Evolutionary conservation across 2,329 filamentous ascomycete genomes (phyloP).

Genomic region (Phyllosticta citrichinensis): DNA sequence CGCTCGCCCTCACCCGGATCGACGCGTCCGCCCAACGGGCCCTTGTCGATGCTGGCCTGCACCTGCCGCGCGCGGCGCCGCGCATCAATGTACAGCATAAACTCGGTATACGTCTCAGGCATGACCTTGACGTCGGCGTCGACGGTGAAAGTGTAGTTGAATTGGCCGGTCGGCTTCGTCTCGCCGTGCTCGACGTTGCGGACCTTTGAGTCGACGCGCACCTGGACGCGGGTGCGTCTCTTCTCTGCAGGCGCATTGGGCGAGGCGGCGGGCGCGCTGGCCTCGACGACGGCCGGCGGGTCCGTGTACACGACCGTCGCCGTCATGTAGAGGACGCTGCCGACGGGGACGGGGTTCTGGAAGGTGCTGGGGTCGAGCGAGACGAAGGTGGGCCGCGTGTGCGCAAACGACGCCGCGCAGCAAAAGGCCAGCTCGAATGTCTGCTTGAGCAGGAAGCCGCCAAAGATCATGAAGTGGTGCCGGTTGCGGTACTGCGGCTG

Average conservation of each 20-base stretch:
- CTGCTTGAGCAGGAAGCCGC: slow-evolving; percentile 63
- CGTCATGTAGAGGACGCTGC: slow-evolving; percentile 63
- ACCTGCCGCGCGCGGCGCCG: slow-evolving; percentile 46
- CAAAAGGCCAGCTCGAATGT: slow-evolving; percentile 70
- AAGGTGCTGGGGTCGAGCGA: slow-evolving; percentile 66
- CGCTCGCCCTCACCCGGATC: slow-evolving; percentile 16
- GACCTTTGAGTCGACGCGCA: slow-evolving; percentile 63
- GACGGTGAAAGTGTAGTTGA: slow-evolving; percentile 65
- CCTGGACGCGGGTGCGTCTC: slow-evolving; percentile 53
- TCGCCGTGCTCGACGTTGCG: slow-evolving; percentile 60
- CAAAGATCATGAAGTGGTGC: slow-evolving; percentile 71
- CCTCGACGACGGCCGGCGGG: slow-evolving; percentile 38
- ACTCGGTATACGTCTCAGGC: slow-evolving; percentile 53
- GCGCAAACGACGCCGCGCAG: slow-evolving; percentile 60
- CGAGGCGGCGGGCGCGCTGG: background rate
- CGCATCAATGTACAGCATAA: slow-evolving; percentile 56
- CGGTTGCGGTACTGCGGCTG: slow-evolving; percentile 61
- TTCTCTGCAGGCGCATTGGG: slow-evolving; percentile 20
- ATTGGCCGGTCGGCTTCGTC: slow-evolving; percentile 59
- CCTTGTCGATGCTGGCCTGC: slow-evolving; percentile 28
- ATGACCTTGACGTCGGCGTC: slow-evolving; percentile 56
- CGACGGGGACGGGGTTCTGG: slow-evolving; percentile 64
- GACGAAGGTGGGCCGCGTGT: slow-evolving; percentile 59
- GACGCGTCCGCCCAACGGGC: background rate
- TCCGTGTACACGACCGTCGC: slow-evolving; percentile 65